Evolutionary conservation across 176 grass and related monocot species (phyloP), one percentile per base, ranked within the genome.

Genomic region (Typha latifolia): DNA sequence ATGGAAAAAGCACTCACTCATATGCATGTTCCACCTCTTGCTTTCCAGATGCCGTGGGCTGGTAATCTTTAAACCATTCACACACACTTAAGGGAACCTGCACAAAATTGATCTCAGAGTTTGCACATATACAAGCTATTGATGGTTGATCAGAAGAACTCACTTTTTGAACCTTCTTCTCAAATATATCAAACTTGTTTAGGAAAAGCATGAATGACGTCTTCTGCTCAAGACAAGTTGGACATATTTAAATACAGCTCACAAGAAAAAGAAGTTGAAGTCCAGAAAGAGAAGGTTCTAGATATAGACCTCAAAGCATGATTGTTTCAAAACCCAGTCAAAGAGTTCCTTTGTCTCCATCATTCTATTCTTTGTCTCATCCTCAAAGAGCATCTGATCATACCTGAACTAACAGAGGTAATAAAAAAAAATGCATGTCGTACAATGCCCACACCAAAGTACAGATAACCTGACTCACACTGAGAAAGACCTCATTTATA

Each of bases 141-240:
- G 19, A 74, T 72, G 4, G 5, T 21, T 48, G 20, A 8, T 56
- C 3, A 14, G 56, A 12, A 14, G 0, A 47, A 51, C 67, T 80
- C 59, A 89, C 93, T 78, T 92, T 92, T 62, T 97, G 88, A 80
- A 92, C 82, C 71, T 97, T 97, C 83, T 77, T 84, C 76, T 97
- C 93, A 63, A 97, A 97, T 77, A 97, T 92, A 75, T 97, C 93
- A 16, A 97, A 97, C 72, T 97, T 97, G 52, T 97, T 97, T 49
- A 97, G 88, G 61, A 97, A 97, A 66, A 97, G 32, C 83, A 97
- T 89, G 73, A 97, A 97, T 32, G 93, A 92, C 72, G 88, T 92
- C 83, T 97, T 97, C 93, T 97, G 85, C 48, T 43, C 67, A 82
- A 79, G 53, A 59, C 16, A 59, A 59, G 53, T 6, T 5, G 53